phyloP scores from a whole-genome alignment of 306 rosid species.

The Cicer cuneatum region DNA sequence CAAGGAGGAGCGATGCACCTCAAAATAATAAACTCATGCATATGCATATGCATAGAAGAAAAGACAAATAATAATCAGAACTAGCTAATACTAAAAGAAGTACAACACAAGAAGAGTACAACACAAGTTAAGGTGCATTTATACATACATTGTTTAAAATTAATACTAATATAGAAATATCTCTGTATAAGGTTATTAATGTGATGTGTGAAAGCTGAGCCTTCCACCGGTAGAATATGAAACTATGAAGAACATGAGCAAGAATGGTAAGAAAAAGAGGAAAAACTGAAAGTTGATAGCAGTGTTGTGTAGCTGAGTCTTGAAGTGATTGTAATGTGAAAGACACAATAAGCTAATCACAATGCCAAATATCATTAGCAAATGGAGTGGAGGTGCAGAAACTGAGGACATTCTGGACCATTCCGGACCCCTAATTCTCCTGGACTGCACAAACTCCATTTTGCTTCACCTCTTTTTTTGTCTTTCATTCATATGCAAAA shows the following conservation, averaged over 20 bases:
- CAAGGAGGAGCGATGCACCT: too few relatives aligned
- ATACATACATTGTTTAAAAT: not conserved
- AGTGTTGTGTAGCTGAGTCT: constrained; percentile 51
- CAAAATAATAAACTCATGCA: too few relatives aligned
- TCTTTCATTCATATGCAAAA: not conserved
- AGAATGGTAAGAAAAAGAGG: constrained; percentile 57
- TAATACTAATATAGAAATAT: not conserved
- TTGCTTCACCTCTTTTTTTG: constrained; percentile 10
- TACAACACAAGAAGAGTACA: too few relatives aligned
- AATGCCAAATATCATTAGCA: constrained; percentile 67
- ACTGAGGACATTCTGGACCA: constrained; percentile 57
- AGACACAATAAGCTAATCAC: constrained; percentile 68
- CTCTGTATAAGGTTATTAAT: too few relatives aligned
- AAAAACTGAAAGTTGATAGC: constrained; percentile 58
- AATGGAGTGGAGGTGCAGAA: constrained; percentile 65
- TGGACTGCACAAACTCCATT: constrained; percentile 70
- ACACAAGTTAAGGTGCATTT: too few relatives aligned
- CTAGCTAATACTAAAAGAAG: too few relatives aligned
- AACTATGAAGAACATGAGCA: constrained; percentile 56
- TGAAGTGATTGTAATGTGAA: constrained; percentile 57
- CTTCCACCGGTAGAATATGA: constrained; percentile 51
- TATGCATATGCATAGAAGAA: too few relatives aligned
- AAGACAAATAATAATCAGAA: too few relatives aligned
- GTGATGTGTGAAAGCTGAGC: constrained; percentile 40
- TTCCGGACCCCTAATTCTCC: constrained; percentile 68